Base-by-base conservation (phyloP, 108 stramenopile species). In the Cyclotella sp. region DNA sequence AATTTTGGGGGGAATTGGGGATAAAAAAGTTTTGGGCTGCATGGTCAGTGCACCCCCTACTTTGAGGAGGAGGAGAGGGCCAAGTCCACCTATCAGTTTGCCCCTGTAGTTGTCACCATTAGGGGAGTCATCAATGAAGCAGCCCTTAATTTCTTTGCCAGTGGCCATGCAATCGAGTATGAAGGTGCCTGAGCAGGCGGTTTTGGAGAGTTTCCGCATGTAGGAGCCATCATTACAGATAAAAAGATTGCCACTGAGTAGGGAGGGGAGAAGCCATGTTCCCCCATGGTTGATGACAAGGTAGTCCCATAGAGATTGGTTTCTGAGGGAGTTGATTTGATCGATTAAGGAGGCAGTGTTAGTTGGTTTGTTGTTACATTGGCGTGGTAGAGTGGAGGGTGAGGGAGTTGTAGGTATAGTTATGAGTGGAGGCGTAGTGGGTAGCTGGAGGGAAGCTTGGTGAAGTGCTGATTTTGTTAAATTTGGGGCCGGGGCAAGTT, bases 201-300 rank as follows among this genome's bases (percentile, higher is more conserved):
- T n/a, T 53, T 10, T 10, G 18, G 52, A 53, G 9, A 53, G 52
- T n/a, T 53, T 53, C n/a, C n/a, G 52, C 52, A 53, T 53, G n/a
- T 53, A 53, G 52, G 52, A 53, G 52, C 52, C 52, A n/a, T 53
- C 52, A 19, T 53, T 10, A 19, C 9, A 10, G 6, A 53, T 53
- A 18, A 53, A 14, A 19, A 53, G 52, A 19, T n/a, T 53, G 9
- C 52, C 52, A 53, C 18, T n/a, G 21, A 53, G 9, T 14, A 53
- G 52, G 9, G 52, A 10, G 6, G 9, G 14, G 52, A 53, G 9
- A 53, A 53, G 9, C 52, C 52, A 53, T 19, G 15, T 19, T n/a
- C 52, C 52, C 7, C 18, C 52, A 6, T 53, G n/a, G 7, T 53
- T 19, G 15, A 53, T 53, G 11, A 19, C 52, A 7, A 53, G 9